These are phyloP conservation scores for Collybia sp. DNA, from an alignment of 768 basidiomycete genomes.

Conservation along the genomic window DNA sequence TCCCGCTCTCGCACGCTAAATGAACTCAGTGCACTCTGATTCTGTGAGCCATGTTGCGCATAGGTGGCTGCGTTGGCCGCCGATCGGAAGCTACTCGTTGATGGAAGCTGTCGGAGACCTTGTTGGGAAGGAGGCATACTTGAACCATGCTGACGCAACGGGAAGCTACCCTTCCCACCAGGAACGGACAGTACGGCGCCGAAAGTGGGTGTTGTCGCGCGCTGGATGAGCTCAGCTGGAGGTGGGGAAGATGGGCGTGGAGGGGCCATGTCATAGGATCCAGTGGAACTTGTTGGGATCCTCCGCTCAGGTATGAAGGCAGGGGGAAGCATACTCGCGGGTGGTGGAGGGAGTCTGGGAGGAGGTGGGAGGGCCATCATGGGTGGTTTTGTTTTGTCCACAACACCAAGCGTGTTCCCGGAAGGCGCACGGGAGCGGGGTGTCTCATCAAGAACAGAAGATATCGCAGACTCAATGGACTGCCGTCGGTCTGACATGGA, in stretches of 20 bases:
- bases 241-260: constrained; percentile 91
- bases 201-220: constrained; percentile 84
- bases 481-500: constrained; percentile 58
- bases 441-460: constrained; percentile 37
- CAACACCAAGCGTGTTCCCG: constrained; percentile 37
- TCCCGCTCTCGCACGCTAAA: constrained; percentile 49
- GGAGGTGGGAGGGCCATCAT: constrained; percentile 84
- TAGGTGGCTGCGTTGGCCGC: constrained; percentile 57
- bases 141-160: constrained; percentile 60
- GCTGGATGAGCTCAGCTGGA: constrained; percentile 86
- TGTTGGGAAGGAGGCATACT: constrained; percentile 71
- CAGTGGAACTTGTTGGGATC: constrained; percentile 34
- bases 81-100: constrained; percentile 81
- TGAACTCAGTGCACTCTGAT: constrained; percentile 38
- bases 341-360: constrained; percentile 69
- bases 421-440: constrained; percentile 61
- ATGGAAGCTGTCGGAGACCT: constrained; percentile 65
- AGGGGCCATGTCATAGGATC: constrained; percentile 61
- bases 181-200: constrained; percentile 58
- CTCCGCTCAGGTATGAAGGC: constrained; percentile 70
- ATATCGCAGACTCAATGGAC: constrained; percentile 69
- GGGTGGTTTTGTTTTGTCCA: constrained; percentile 80
- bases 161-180: constrained; percentile 36
- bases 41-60: constrained; percentile 38
- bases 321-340: constrained; percentile 70